These are phyloP conservation scores for Agastache rugosa DNA, from an alignment of 257 asterid genomes.

Conservation along the genomic window DNA sequence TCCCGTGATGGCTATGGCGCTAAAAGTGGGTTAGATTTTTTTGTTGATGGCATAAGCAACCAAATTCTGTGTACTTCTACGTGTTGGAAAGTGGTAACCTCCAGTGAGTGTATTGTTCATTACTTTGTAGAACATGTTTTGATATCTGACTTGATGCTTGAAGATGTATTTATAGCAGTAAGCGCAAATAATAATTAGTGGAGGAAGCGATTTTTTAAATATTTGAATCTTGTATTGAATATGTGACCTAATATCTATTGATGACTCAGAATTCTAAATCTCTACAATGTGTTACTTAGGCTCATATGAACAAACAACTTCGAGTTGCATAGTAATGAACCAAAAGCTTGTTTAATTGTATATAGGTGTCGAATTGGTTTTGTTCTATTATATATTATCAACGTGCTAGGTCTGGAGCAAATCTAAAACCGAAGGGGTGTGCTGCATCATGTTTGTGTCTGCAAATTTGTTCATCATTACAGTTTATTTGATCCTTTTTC, in stretches of 20 bases:
- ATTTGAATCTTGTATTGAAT: conserved; percentile 12
- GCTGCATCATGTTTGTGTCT: neutral
- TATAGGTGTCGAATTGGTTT: neutral
- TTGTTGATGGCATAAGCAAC: neutral
- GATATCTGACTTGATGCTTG: neutral
- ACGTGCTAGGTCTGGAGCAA: neutral
- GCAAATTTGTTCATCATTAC: neutral
- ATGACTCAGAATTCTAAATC: neutral
- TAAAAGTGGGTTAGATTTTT: neutral
- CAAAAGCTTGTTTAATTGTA: neutral
- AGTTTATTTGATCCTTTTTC: neutral
- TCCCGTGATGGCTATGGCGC: conserved; percentile 7
- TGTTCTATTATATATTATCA: neutral
- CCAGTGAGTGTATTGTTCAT: conserved; percentile 16
- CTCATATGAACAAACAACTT: neutral
- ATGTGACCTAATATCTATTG: neutral
- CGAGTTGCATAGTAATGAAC: conserved; percentile 1
- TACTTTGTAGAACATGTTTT: conserved; percentile 13
- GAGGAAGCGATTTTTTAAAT: neutral
- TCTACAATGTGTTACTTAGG: neutral
- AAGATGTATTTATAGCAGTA: neutral
- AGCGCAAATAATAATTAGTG: neutral
- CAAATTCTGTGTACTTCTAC: conserved; percentile 15
- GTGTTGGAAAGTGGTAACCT: conserved; percentile 22
- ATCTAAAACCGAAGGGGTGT: neutral